Base-by-base conservation (phyloP, 805 yeast species). In the Myxozyma monticola region DNA sequence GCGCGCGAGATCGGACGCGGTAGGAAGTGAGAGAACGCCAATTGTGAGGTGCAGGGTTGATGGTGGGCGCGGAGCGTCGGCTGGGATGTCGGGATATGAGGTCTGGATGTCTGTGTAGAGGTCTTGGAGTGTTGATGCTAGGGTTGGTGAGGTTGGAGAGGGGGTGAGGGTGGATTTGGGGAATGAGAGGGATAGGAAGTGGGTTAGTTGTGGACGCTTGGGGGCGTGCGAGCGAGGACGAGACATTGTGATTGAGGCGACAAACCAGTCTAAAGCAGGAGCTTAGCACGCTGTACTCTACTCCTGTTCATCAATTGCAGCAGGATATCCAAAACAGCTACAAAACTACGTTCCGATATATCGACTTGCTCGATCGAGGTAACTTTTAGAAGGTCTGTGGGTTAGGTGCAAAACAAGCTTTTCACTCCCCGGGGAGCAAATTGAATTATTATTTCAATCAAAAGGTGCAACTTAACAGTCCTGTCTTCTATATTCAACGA, bases 151-250 rank as follows among this genome's bases (percentile, higher is more conserved):
- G 6, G 42, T 12, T 4, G 25, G 20, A 14, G 41, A 24, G 14
- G 38, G 10, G 10, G 49, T 14, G 20, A 39, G 18, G 12, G 33
- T 17, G 20, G 26, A 14, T 20, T 24, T 25, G 37, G 26, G 28
- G n/a, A 52, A 43, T 20, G 55, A 47, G 12, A 52, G 37, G 14
- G 50, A 49, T 4, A 52, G 31, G 37, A 52, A 52, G 31, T 52
- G 57, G 8, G 57, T 52, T 21, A 42, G 45, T 24, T 28, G 40
- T 14, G 42, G 33, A 7, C 21, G 9, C 9, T 37, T 17, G 9
- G 3, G 9, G 20, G 21, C 35, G 8, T 3, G 35, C 21, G 22
- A 35, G 15, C 26, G 35, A 18, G 35, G 15, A n/a, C 24, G 34
- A 14, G 35, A 26, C 35, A 39, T 29, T 26, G 4, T 34, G 18